Base-by-base conservation (phyloP, 2,329 filamentous ascomycete species). In the Cercospora beticola region DNA sequence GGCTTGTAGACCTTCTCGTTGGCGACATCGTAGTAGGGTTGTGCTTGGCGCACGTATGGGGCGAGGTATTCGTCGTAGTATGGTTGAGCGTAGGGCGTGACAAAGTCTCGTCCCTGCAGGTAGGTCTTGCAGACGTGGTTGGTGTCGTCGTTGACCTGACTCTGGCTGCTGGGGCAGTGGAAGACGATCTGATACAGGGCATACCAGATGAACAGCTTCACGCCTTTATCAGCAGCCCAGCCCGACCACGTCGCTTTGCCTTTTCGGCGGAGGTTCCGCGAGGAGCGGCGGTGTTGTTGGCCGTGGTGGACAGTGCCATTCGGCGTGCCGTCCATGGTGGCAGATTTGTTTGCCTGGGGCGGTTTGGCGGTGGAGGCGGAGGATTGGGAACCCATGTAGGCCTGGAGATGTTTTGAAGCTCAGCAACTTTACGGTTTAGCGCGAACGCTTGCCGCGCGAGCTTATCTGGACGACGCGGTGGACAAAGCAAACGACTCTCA, bases 41-140 rank as follows among this genome's bases (percentile, higher is more conserved):
- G 88, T 40, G 87, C 90, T 61, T 88, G 82, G 43, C 94, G 86
- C 70, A 97, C 88, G 77, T 97, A 95, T 2, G 93, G 92, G 5
- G 90, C 91, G 26, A 92, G 90, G 76, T 97, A 97, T 67, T 87
- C 80, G 73, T 94, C 83, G 80, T 97, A 98, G 81, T 96, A 97
- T 2, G 94, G 94, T 74, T 90, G 85, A 33, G 96, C 76, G 79
- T 94, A 90, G 3, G 95, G 95, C 28, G 88, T 82, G 68, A 94
- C 83, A 67, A 85, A 89, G 83, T 83, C 88, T 74, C 81, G 88
- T 81, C 82, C 90, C 86, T 85, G 81, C 36, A 90, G 77, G 75
- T 97, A 97, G 9, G 92, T 90, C 76, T 90, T 90, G 86, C 95
- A 99, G 70, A 98, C 87, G 71, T 83, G 86, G 0, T 94, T 92